phyloP scores from a whole-genome alignment of 2,329 filamentous ascomycete species.

The Huntiella bhutanensis region DNA sequence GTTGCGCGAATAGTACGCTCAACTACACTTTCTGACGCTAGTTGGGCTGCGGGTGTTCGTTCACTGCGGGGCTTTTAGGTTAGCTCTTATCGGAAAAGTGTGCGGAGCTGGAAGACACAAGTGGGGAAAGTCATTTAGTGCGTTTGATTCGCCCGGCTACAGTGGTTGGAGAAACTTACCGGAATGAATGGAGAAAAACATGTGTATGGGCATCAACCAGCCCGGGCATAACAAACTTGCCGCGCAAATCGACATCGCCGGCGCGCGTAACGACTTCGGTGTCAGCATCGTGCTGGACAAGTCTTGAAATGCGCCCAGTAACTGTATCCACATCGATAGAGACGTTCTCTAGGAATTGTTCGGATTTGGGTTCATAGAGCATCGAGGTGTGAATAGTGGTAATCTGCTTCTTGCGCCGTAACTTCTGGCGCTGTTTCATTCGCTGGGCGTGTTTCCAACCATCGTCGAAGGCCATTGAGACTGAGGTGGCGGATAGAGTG shows the following conservation, averaged over 20 bases:
- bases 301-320: slow-evolving; percentile 23
- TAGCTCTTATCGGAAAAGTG: neutral
- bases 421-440: slow-evolving; percentile 2
- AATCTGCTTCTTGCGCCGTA: slow-evolving; percentile 4
- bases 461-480: neutral
- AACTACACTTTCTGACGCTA: slow-evolving; percentile 37
- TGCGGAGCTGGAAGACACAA: neutral
- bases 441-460: slow-evolving; percentile 2
- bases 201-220: slow-evolving; percentile 37
- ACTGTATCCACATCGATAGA: slow-evolving; percentile 23
- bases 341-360: slow-evolving; percentile 21
- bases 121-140: neutral
- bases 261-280: slow-evolving; percentile 15
- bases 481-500: neutral
- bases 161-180: slow-evolving; percentile 15
- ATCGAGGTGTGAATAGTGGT: slow-evolving; percentile 25
- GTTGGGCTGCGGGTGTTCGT: slow-evolving; percentile 25
- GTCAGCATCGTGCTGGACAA: slow-evolving; percentile 17
- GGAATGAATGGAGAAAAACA: slow-evolving; percentile 34
- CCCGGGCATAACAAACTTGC: slow-evolving; percentile 30
- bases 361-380: slow-evolving; percentile 27
- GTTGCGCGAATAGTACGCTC: slow-evolving; percentile 35
- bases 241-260: slow-evolving; percentile 33
- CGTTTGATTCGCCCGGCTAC: slow-evolving; percentile 8
- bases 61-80: slow-evolving; percentile 17